Conservation (phyloP, 345 rosid genomes). For the Populus tremula region DNA sequence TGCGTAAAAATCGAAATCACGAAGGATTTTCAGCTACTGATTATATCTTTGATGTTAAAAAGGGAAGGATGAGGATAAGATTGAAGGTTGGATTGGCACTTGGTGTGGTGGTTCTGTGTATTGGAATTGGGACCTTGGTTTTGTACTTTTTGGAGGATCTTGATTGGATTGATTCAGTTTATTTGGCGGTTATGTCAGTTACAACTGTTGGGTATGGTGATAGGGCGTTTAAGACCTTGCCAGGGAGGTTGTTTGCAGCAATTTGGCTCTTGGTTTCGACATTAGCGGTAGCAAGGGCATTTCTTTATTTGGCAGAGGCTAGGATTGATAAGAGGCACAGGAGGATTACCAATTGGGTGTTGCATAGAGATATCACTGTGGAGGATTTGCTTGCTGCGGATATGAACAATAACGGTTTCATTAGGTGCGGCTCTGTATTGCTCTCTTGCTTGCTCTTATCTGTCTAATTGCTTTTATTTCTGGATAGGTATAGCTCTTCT, state of each 20-base stretch:
- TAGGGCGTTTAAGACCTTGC: conserved; percentile 37
- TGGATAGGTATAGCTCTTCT: neutral
- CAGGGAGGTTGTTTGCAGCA: conserved; percentile 50
- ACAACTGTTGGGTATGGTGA: conserved; percentile 66
- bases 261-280: conserved; percentile 50
- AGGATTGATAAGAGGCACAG: conserved; percentile 47
- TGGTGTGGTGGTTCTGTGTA: conserved; percentile 41
- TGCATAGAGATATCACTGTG: conserved; percentile 40
- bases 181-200: conserved; percentile 57
- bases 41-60: conserved; percentile 40
- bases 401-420: conserved; percentile 34
- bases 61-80: conserved; percentile 49
- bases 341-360: conserved; percentile 42
- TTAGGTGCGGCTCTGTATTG: conserved; percentile 23
- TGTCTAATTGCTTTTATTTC: neutral
- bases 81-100: conserved; percentile 49
- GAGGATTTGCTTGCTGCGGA: conserved; percentile 45
- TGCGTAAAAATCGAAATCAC: neutral
- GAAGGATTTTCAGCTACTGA: conserved; percentile 17
- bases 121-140: conserved; percentile 36
- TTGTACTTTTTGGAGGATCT: conserved; percentile 36
- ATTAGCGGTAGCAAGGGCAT: conserved; percentile 51
- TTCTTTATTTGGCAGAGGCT: conserved; percentile 46
- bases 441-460: neutral
- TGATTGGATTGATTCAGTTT: conserved; percentile 47